Conservation (phyloP, 331 rosid genomes). For the Stylosanthes scabra region DNA sequence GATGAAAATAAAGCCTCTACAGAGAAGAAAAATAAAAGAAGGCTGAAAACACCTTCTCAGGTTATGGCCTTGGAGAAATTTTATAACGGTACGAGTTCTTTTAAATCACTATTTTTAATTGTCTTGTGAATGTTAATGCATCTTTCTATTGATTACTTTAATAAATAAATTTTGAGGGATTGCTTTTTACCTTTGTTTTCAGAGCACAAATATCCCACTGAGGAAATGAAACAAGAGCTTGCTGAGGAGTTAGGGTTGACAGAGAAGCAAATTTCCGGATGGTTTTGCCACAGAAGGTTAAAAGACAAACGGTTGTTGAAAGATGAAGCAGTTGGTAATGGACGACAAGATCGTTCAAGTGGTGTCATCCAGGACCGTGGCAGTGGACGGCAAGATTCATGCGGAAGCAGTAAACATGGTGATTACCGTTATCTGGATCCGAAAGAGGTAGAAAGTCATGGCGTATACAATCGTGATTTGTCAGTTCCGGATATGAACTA, state of each 20-base stretch:
- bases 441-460: conserved; percentile 93
- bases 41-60: conserved; percentile 88
- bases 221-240: conserved; percentile 80
- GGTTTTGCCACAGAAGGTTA: conserved; percentile 99
- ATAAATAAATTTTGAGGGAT: conserved; percentile 36
- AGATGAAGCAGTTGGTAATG: conserved; percentile 69
- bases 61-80: conserved; percentile 79
- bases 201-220: conserved; percentile 94
- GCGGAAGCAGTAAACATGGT: conserved; percentile 95
- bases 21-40: conserved; percentile 79
- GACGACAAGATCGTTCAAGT: conserved; percentile 93
- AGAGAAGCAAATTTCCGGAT: conserved; percentile 97
- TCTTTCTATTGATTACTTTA: conserved; percentile 24
- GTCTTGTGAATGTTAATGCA: conserved; percentile 28
- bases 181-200: conserved; percentile 35
- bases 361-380: conserved; percentile 89
- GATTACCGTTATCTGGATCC: conserved; percentile 80
- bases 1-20: conserved; percentile 74
- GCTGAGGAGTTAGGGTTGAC: conserved; percentile 80
- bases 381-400: conserved; percentile 97
- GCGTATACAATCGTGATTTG: conserved; percentile 66
- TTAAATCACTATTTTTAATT: background rate
- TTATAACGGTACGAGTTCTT: conserved; percentile 67
- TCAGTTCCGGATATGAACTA: conserved; percentile 53
- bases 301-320: conserved; percentile 79